Conservation (phyloP, 768 basidiomycete species). For the Tulasnella sp. region DNA sequence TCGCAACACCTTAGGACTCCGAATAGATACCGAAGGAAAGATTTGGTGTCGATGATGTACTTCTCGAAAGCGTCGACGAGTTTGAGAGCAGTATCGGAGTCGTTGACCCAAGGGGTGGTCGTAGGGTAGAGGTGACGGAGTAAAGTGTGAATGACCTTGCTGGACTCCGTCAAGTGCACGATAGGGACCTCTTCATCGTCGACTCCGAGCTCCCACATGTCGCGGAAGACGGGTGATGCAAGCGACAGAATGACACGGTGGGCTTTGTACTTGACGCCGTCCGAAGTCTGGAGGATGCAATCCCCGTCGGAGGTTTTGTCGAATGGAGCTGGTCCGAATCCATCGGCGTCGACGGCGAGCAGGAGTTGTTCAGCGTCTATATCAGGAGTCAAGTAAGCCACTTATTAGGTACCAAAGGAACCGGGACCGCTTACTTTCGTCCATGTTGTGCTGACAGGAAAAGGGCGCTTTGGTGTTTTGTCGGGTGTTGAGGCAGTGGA, state of each 20-base stretch:
- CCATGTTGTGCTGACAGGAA: neutral
- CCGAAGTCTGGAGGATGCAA: conserved; percentile 44
- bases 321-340: conserved; percentile 11
- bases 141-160: conserved; percentile 16
- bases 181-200: neutral
- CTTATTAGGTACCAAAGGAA: neutral
- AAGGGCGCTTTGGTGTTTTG: neutral
- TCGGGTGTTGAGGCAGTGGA: no score
- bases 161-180: conserved; percentile 17
- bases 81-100: neutral
- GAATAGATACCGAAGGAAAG: neutral
- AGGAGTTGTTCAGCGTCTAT: neutral
- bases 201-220: conserved; percentile 33
- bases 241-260: conserved; percentile 44
- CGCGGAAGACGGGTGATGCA: conserved; percentile 46
- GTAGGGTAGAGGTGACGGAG: conserved; percentile 20
- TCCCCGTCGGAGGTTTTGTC: conserved; percentile 38
- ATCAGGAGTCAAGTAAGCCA: neutral
- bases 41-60: conserved; percentile 13
- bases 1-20: neutral
- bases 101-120: neutral
- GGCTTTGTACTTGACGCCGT: conserved; percentile 39
- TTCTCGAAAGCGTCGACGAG: conserved; percentile 18
- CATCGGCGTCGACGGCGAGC: neutral
- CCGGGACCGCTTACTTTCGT: neutral